A percentile compares a stretch with the other conserved stretches of the same genome.
phyloP scores from a whole-genome alignment of 805 yeast genomes.

The Yarrowia sp. region DNA sequence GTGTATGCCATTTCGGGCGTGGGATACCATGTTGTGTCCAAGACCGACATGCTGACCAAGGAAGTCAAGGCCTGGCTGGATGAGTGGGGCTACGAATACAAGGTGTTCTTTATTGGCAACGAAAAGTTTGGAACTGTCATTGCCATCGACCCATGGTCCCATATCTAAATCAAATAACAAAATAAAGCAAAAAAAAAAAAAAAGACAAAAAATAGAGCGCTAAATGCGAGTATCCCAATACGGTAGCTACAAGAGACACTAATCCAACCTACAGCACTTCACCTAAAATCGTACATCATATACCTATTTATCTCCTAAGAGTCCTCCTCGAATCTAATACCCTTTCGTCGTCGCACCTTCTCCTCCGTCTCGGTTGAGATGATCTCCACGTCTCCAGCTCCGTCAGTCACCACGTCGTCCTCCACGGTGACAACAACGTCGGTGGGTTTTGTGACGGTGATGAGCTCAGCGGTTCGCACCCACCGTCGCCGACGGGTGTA shows the following conservation, averaged over 20 bases:
- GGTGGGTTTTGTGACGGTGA: slow-evolving; percentile 37
- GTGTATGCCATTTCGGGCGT: slow-evolving; percentile 49
- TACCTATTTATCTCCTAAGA: slow-evolving; percentile 10
- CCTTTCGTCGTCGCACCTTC: slow-evolving; percentile 41
- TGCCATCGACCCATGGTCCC: slow-evolving; percentile 55
- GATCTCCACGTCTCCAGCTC: slow-evolving; percentile 28
- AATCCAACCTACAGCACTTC: not conserved
- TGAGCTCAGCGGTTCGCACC: slow-evolving; percentile 79
- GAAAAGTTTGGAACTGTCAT: slow-evolving; percentile 51
- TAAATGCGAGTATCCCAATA: too few relatives aligned
- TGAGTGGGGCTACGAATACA: slow-evolving; percentile 52
- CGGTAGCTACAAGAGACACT: not conserved
- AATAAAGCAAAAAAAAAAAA: slow-evolving; percentile 8
- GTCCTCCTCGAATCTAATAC: slow-evolving; percentile 43
- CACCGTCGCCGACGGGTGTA: slow-evolving; percentile 95
- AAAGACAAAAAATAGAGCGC: not conserved
- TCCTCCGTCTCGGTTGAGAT: slow-evolving; percentile 24
- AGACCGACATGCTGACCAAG: slow-evolving; percentile 48
- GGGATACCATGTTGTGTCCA: slow-evolving; percentile 49
- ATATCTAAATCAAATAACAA: slow-evolving; percentile 40
- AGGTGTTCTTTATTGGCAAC: slow-evolving; percentile 49
- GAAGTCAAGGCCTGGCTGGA: slow-evolving; percentile 49
- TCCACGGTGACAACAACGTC: slow-evolving; percentile 22
- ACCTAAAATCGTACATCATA: not conserved
- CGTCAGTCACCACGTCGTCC: slow-evolving; percentile 18